Percentiles rank a stretch among this genome's conserved stretches.
phyloP scores from a whole-genome alignment of 495 filamentous ascomycete species.

The Penicillium coffeae region DNA sequence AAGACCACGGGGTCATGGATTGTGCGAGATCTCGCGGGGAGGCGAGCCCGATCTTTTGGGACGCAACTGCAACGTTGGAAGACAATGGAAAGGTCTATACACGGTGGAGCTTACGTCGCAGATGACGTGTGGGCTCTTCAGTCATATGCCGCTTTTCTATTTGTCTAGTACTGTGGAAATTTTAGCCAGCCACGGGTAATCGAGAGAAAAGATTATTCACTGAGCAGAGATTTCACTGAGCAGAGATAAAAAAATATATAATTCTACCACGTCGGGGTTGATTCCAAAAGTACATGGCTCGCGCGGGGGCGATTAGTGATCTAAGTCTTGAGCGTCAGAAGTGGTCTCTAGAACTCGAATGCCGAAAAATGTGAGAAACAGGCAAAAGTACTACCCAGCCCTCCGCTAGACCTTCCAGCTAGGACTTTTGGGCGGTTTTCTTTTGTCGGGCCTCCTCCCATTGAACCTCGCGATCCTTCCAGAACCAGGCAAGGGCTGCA shows the following conservation, averaged over 20 bases:
- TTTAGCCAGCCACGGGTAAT: not conserved
- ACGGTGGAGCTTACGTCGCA: constrained; percentile 21
- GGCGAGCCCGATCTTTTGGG: constrained; percentile 1
- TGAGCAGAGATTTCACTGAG: not conserved
- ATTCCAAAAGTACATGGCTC: not conserved
- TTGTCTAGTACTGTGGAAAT: not conserved
- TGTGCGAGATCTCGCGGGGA: not conserved
- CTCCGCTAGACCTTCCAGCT: not conserved
- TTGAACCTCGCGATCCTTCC: not conserved
- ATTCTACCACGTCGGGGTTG: constrained; percentile 3
- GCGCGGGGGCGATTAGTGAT: not conserved
- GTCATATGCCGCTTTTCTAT: not conserved
- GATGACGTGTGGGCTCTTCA: constrained; percentile 7
- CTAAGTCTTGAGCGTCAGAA: not conserved
- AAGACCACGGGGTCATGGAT: not conserved
- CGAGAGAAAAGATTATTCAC: not conserved
- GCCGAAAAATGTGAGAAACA: not conserved
- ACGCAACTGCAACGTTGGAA: constrained; percentile 28
- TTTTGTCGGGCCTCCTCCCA: not conserved
- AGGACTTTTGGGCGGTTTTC: not conserved
- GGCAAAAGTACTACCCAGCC: not conserved
- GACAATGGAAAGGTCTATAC: constrained; percentile 21
- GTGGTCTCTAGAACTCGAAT: not conserved
- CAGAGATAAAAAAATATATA: not conserved
- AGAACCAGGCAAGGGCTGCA: not conserved